Percentiles rank a stretch among this genome's conserved stretches.
Evolutionary conservation across 2,329 filamentous ascomycete species (phyloP).

Genomic region (Fusarium zealandicum): DNA sequence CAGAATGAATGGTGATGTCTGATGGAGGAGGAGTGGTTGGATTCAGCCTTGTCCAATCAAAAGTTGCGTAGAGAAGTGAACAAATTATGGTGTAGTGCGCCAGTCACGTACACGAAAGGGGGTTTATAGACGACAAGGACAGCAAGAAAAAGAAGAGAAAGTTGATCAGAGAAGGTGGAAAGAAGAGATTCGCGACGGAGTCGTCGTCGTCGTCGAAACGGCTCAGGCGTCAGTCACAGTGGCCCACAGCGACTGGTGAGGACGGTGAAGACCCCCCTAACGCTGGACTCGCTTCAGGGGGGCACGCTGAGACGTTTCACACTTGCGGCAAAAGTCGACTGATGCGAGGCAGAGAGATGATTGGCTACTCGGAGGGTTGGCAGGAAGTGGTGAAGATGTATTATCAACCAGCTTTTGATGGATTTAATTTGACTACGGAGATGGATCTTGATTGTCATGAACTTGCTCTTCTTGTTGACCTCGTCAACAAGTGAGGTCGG

Average conservation of each 20-base stretch:
- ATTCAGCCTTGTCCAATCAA: neutral
- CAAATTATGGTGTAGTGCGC: conserved; percentile 28
- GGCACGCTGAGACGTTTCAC: conserved; percentile 53
- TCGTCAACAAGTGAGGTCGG: too few relatives aligned
- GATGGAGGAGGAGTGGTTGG: neutral
- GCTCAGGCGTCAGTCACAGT: conserved; percentile 16
- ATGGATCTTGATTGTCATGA: too few relatives aligned
- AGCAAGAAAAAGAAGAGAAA: conserved; percentile 17
- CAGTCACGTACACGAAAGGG: conserved; percentile 37
- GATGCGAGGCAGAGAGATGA: conserved; percentile 29
- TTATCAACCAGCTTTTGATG: too few relatives aligned
- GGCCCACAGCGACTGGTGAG: conserved; percentile 32
- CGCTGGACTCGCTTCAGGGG: conserved; percentile 27
- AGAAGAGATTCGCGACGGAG: conserved; percentile 34
- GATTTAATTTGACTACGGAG: too few relatives aligned
- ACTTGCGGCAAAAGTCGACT: conserved; percentile 47
- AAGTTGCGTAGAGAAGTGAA: conserved; percentile 9
- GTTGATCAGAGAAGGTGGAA: conserved; percentile 1
- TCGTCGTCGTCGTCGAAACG: conserved; percentile 35
- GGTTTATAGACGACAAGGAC: conserved; percentile 6
- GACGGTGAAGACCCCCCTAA: conserved; percentile 34
- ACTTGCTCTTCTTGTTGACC: too few relatives aligned
- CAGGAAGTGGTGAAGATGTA: too few relatives aligned
- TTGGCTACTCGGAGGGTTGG: conserved; percentile 23
- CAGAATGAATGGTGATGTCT: neutral